Evolutionary conservation across 352 stramenopile species (phyloP).

Genomic region (Phytopythium montanum): DNA sequence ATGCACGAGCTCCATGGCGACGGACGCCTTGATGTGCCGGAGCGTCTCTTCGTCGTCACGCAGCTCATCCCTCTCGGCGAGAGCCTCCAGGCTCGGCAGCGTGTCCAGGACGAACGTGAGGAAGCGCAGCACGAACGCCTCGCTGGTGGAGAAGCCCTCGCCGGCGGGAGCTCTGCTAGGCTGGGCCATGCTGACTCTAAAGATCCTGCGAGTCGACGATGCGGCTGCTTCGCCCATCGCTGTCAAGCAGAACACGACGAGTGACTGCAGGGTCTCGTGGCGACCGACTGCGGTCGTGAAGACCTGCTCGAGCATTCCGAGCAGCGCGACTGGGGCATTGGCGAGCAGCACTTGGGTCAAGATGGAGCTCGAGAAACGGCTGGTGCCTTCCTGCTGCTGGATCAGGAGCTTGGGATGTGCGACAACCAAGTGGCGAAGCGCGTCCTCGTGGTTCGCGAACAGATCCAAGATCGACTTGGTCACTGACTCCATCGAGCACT

Average conservation of each 20-base stretch:
- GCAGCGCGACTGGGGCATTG: slow-evolving; percentile 35
- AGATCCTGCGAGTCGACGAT: slow-evolving; percentile 31
- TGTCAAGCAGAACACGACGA: slow-evolving; percentile 51
- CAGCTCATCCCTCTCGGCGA: slow-evolving; percentile 60
- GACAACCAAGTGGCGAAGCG: slow-evolving; percentile 51
- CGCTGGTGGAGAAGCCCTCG: slow-evolving; percentile 9
- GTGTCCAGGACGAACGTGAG: slow-evolving; percentile 61
- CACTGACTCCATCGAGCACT: slow-evolving; percentile 41
- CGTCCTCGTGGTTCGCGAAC: slow-evolving; percentile 36
- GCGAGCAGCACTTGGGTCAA: slow-evolving; percentile 43
- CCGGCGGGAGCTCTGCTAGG: too few relatives aligned
- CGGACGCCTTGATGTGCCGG: slow-evolving; percentile 29
- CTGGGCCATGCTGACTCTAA: neutral
- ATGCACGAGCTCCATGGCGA: slow-evolving; percentile 49
- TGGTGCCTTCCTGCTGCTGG: slow-evolving; percentile 9
- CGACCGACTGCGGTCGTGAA: slow-evolving; percentile 46
- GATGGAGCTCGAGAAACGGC: slow-evolving; percentile 29
- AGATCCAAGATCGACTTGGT: slow-evolving; percentile 31
- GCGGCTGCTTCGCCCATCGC: slow-evolving; percentile 37
- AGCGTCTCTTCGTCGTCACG: slow-evolving; percentile 69
- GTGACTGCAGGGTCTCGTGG: slow-evolving; percentile 50
- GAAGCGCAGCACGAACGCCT: slow-evolving; percentile 54
- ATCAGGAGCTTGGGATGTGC: slow-evolving; percentile 63
- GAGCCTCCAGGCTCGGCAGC: slow-evolving; percentile 41
- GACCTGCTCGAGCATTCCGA: slow-evolving; percentile 53